Evolutionary conservation across 2,329 filamentous ascomycete genomes (phyloP).

Genomic region (Penicillium sp.): DNA sequence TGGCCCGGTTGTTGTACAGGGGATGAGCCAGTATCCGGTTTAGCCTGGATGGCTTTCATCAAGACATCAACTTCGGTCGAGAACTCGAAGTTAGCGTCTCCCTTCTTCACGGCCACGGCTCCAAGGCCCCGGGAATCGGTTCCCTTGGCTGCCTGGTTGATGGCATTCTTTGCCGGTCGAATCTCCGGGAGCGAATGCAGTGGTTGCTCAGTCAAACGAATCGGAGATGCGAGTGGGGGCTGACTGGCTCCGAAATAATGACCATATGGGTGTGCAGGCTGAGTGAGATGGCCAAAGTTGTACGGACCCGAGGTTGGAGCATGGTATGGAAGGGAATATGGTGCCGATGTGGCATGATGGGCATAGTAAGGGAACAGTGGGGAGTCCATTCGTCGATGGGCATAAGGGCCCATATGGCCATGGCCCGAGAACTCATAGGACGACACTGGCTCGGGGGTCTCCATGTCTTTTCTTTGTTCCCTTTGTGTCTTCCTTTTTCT

Average conservation of each 20-base stretch:
- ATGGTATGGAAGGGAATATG: conserved; percentile 40
- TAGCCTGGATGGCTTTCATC: conserved; percentile 83
- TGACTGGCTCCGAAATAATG: conserved; percentile 36
- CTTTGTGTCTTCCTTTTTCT: neutral
- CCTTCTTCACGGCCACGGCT: neutral
- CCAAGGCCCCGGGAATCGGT: conserved; percentile 3
- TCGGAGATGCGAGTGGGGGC: conserved; percentile 25
- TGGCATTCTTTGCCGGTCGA: conserved; percentile 38
- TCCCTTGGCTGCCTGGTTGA: conserved; percentile 27
- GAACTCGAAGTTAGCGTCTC: conserved; percentile 58
- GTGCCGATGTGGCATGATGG: conserved; percentile 32
- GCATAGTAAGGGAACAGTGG: conserved; percentile 40
- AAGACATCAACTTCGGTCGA: conserved; percentile 82
- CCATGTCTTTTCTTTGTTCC: conserved; percentile 27
- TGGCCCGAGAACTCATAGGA: conserved; percentile 42
- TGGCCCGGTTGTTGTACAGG: neutral
- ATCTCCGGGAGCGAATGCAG: conserved; percentile 39
- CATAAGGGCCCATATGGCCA: conserved; percentile 32
- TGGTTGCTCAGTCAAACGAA: conserved; percentile 32
- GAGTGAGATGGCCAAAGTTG: conserved; percentile 34
- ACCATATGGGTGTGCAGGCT: conserved; percentile 33
- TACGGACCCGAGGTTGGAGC: conserved; percentile 31
- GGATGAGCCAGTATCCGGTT: conserved; percentile 38
- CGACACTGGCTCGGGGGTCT: conserved; percentile 39
- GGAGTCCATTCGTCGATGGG: conserved; percentile 40